Percentiles rank a stretch among this genome's conserved stretches.
Conservation (phyloP, 2,329 filamentous ascomycete species). For the Nigrospora sphaerica region DNA sequence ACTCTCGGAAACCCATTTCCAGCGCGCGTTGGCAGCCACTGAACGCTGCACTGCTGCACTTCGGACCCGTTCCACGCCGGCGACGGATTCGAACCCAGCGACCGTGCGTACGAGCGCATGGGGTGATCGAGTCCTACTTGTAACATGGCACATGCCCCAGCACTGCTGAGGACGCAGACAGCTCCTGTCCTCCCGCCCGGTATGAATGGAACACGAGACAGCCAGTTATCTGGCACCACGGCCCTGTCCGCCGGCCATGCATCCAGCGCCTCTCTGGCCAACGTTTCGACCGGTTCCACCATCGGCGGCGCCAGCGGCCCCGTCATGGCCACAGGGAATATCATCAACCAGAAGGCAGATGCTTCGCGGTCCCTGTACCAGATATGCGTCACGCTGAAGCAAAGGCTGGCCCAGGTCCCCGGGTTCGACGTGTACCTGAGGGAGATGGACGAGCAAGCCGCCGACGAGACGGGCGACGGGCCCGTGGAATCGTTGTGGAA, state of each 20-base stretch:
- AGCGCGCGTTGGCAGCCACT: too few species aligned
- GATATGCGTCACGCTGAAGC: slow-evolving; percentile 81
- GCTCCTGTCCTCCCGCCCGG: slow-evolving; percentile 45
- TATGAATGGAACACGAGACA: slow-evolving; percentile 49
- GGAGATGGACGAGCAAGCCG: slow-evolving; percentile 62
- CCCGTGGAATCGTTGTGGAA: slow-evolving; percentile 90
- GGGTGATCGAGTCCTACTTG: slow-evolving; percentile 19
- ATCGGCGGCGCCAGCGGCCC: slow-evolving; percentile 34
- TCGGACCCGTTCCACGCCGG: neutral
- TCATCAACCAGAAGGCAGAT: slow-evolving; percentile 95
- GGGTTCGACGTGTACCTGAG: slow-evolving; percentile 70
- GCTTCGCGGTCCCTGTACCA: slow-evolving; percentile 90
- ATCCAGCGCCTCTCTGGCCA: slow-evolving; percentile 44
- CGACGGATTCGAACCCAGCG: neutral
- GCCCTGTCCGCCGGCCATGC: slow-evolving; percentile 27
- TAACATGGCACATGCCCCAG: slow-evolving; percentile 51
- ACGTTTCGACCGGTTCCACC: slow-evolving; percentile 37
- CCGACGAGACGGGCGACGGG: slow-evolving; percentile 55
- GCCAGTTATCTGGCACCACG: slow-evolving; percentile 57
- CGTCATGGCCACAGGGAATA: slow-evolving; percentile 77
- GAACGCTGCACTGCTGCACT: too few species aligned
- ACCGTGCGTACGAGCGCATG: slow-evolving; percentile 10
- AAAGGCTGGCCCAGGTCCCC: slow-evolving; percentile 75
- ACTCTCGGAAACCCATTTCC: too few species aligned
- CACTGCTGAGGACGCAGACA: slow-evolving; percentile 50